Percentiles rank a stretch among this genome's conserved stretches.
Evolutionary conservation across 2,329 filamentous ascomycete species (phyloP).

Genomic region (Aureobasidium zeae): DNA sequence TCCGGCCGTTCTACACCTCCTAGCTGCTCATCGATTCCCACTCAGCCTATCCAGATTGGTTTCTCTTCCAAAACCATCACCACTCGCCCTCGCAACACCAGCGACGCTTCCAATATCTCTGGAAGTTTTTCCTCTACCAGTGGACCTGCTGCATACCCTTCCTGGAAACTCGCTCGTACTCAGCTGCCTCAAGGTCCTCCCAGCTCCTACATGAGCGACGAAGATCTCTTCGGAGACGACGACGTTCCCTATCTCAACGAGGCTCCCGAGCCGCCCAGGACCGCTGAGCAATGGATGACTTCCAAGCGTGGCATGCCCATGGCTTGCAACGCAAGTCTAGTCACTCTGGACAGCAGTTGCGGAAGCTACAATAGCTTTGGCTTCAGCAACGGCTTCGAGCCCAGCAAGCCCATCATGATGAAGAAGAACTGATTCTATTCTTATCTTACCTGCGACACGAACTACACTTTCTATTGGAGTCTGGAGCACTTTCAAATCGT

Average conservation of each 20-base stretch:
- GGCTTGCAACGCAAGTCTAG: slow-evolving; percentile 13
- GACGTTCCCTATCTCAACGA: slow-evolving; percentile 25
- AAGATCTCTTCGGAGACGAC: slow-evolving; percentile 29
- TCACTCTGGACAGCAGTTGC: slow-evolving; percentile 17
- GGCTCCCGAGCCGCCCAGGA: slow-evolving; percentile 27
- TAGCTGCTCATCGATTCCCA: slow-evolving; percentile 16
- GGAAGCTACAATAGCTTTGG: slow-evolving; percentile 13
- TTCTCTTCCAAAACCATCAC: slow-evolving; percentile 16
- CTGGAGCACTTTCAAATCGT: slow-evolving; percentile 8
- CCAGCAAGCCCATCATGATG: slow-evolving; percentile 15
- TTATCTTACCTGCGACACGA: slow-evolving; percentile 1
- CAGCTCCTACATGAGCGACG: slow-evolving; percentile 31
- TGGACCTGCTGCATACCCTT: slow-evolving; percentile 18
- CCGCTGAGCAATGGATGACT: slow-evolving; percentile 26
- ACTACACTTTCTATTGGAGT: slow-evolving; percentile 12
- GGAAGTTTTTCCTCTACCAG: slow-evolving; percentile 9
- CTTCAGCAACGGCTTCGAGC: slow-evolving; percentile 8
- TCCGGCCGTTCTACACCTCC: slow-evolving; percentile 17
- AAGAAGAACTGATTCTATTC: slow-evolving; percentile 9
- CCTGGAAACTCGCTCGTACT: slow-evolving; percentile 18
- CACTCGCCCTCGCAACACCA: slow-evolving; percentile 17
- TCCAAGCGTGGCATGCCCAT: slow-evolving; percentile 19
- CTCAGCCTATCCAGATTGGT: slow-evolving; percentile 18
- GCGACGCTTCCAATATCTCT: slow-evolving; percentile 13
- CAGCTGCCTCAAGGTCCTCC: slow-evolving; percentile 17